Conservation (phyloP, 148 eudicot species). For the Silene uniflora region DNA sequence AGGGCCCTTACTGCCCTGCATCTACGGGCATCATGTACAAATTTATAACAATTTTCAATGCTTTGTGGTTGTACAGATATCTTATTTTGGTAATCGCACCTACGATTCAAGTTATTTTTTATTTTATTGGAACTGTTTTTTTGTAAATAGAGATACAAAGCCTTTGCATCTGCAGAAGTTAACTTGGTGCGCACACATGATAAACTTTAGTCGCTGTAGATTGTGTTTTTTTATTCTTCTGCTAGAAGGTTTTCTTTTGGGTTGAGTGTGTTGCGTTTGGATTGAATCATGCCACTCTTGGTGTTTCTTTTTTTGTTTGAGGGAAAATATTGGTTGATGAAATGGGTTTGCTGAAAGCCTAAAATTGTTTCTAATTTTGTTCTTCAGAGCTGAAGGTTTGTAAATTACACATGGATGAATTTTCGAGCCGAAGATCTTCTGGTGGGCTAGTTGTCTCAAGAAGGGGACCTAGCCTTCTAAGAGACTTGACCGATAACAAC, state of each 20-base stretch:
- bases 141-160: too few species aligned
- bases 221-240: neutral
- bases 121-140: too few species aligned
- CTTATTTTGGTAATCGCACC: neutral
- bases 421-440: slow-evolving; percentile 44
- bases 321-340: neutral
- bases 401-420: slow-evolving; percentile 45
- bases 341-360: neutral
- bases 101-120: neutral
- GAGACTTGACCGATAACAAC: slow-evolving; percentile 41
- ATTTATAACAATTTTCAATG: too few species aligned
- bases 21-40: neutral
- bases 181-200: neutral
- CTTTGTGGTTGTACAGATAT: neutral
- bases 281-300: neutral
- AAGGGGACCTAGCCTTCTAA: slow-evolving; percentile 40
- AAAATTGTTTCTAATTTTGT: neutral
- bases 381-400: slow-evolving; percentile 32
- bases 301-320: neutral
- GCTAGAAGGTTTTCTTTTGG: neutral
- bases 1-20: too few species aligned
- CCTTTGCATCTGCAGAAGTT: too few species aligned
- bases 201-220: neutral
- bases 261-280: neutral
- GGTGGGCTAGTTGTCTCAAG: slow-evolving; percentile 41